Base-by-base conservation (phyloP, 768 basidiomycete genomes). In the Russula brevipes region DNA sequence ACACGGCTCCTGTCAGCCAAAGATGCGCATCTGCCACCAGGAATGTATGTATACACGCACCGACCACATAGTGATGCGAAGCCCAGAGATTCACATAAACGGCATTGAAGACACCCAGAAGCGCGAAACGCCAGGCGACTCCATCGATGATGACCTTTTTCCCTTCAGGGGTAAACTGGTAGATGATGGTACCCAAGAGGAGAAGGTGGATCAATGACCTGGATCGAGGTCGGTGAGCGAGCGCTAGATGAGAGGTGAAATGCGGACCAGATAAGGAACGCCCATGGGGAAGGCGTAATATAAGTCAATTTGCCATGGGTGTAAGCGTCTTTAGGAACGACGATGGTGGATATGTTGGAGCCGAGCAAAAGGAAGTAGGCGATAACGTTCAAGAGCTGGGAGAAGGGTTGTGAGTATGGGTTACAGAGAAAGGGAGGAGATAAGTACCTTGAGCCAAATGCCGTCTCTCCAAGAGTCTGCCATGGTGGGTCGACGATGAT, bases 271-370 rank as follows among this genome's bases (percentile, higher is more conserved):
- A 94, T 88, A 77, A 88, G 82, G 79, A 94, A 96, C 1, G 91
- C 88, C 85, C 90, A 97, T 33, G 87, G 85, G 31, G 92, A 91
- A n/a, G 96, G 96, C 1, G 94, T 97, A 61, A 98, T 78, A 75
- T 94, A 98, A 0, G 95, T 97, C 69, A 89, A 86, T 73, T 92
- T 92, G 50, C 84, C 85, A 66, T 78, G 74, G 71, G 80, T 84
- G 76, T 92, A 91, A 55, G 85, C 80, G 66, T 82, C 85, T 46
- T 82, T 80, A 0, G 91, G 91, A 2, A 84, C 82, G 6, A 91
- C 86, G 64, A 94, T 82, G 57, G 87, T 88, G 80, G 92, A 95
- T 60, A 94, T 81, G 75, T 96, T 96, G 44, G 88, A 89, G 38
- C 91, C 94, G n/a, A 96, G 79, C 76, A 95, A 93, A 63, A 89